Conservation (phyloP, 805 yeast species). For the Candida succiphila region DNA sequence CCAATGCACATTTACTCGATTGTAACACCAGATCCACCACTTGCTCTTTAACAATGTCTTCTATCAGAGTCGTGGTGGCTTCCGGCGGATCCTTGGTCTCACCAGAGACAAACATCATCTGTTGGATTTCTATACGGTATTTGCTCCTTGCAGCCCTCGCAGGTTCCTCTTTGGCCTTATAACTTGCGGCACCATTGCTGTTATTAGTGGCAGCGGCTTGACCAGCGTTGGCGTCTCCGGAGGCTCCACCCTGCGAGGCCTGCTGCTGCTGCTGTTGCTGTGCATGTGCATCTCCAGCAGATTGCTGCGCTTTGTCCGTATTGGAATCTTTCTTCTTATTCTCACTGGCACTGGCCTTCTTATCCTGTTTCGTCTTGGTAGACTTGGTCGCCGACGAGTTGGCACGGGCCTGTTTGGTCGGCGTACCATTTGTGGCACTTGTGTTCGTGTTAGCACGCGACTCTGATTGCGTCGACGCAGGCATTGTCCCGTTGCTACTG, state of each 20-base stretch:
- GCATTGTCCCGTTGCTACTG: too few species aligned
- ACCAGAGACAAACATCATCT: constrained; percentile 98
- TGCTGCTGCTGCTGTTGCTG: neutral
- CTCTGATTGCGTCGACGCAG: too few species aligned
- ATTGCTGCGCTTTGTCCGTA: neutral
- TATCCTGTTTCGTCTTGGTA: too few species aligned
- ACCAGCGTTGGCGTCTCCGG: neutral
- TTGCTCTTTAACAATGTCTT: constrained; percentile 91
- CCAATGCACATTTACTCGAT: constrained; percentile 66
- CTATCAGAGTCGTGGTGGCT: constrained; percentile 86
- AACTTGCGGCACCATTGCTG: too few species aligned
- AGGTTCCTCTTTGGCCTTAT: constrained; percentile 8
- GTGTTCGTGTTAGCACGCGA: too few species aligned
- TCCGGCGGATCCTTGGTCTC: constrained; percentile 92
- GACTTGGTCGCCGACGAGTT: too few species aligned
- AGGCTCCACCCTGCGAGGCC: neutral
- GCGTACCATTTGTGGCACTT: too few species aligned
- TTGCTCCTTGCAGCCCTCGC: constrained; percentile 46
- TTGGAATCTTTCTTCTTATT: too few species aligned
- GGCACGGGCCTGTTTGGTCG: too few species aligned
- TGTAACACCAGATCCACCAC: constrained; percentile 77
- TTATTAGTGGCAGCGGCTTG: neutral
- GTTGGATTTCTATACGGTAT: constrained; percentile 89
- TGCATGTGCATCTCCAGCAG: neutral
- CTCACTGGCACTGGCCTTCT: too few species aligned